Evolutionary conservation across 2,329 filamentous ascomycete genomes (phyloP), one percentile per base, ranked within the genome.

Genomic region (Chrysoporthe austroafricana): DNA sequence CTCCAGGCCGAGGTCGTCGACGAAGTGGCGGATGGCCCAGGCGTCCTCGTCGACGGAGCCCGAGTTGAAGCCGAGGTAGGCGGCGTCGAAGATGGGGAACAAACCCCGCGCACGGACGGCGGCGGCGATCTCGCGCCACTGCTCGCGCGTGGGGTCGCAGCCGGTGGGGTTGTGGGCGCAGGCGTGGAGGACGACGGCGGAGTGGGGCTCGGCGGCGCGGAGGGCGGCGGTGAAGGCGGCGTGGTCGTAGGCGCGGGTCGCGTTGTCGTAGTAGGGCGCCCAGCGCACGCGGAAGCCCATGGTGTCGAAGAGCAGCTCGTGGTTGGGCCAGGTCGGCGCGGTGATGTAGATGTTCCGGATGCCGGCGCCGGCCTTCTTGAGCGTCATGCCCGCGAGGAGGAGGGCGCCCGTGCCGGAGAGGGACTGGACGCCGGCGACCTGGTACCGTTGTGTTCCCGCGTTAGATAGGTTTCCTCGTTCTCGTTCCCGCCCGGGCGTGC

Each of bases 101-200:
- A 77, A 34, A 3, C 64, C 64, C 26, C 60, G 70, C n/a, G 72
- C 46, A 36, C 73, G 63, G 14, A 74, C 64, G 8, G 75, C 59
- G 4, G 59, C 43, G 1, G 71, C 75, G 50, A 78, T 76, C 44
- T 71, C 68, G n/a, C 68, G 71, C 77, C 77, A 79, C 44, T 77
- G 74, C 1, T 76, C 71, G 6, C 69, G 72, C 48, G 77, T 76
- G 0, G 79, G 79, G 62, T 82, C 80, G 36, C 74, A 78, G 1
- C 80, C 80, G 0, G 79, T 82, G 0, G 80, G 80, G 64, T 82
- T 82, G 67, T 82, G 80, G 0, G 80, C 80, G 67, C 80, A 82
- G 13, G 79, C 76, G 63, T 82, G 80, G 3, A 82, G 71, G 36
- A 82, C 69, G 11, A 81, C 68, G 4, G 77, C 72, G 2, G 72